Evolutionary conservation across 192 early-diverging fungal genomes (phyloP).

Genomic region (Jimgerdemannia flammicorona): DNA sequence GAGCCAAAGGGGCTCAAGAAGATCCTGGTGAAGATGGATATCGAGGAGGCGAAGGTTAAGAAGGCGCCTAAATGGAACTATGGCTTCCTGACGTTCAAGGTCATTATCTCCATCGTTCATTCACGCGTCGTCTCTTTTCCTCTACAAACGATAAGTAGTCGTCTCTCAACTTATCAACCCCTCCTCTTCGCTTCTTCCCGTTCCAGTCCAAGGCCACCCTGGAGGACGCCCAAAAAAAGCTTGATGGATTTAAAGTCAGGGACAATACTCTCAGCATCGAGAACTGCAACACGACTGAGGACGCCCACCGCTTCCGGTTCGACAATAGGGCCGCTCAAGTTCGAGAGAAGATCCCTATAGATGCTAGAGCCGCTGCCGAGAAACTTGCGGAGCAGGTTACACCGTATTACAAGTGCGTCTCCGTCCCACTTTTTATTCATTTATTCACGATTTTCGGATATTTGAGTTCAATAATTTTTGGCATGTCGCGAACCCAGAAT

Average conservation of each 20-base stretch:
- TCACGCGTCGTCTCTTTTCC: neutral
- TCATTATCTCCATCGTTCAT: conserved; percentile 9
- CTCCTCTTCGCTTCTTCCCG: neutral
- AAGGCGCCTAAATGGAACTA: conserved; percentile 27
- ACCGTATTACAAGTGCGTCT: conserved; percentile 52
- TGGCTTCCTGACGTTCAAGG: conserved; percentile 21
- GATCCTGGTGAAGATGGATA: conserved; percentile 15
- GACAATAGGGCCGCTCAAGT: conserved; percentile 54
- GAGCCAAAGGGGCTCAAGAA: conserved; percentile 14
- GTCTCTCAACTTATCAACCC: neutral
- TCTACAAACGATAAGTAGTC: neutral
- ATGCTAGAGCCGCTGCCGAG: conserved; percentile 54
- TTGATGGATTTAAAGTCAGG: conserved; percentile 19
- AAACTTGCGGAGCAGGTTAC: conserved; percentile 68
- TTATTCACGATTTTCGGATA: neutral
- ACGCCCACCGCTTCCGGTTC: conserved; percentile 15
- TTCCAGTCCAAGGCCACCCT: conserved; percentile 20
- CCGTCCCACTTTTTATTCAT: neutral
- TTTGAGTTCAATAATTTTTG: neutral
- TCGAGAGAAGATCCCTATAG: conserved; percentile 15
- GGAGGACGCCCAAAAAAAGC: conserved; percentile 3
- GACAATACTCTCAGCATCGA: conserved; percentile 10
- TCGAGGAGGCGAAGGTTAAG: conserved; percentile 1
- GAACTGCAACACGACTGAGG: conserved; percentile 3
- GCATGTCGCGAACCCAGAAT: conserved; percentile 17